phyloP scores from a whole-genome alignment of 1,284 basidiomycete genomes.

The Wallemia hederae region DNA sequence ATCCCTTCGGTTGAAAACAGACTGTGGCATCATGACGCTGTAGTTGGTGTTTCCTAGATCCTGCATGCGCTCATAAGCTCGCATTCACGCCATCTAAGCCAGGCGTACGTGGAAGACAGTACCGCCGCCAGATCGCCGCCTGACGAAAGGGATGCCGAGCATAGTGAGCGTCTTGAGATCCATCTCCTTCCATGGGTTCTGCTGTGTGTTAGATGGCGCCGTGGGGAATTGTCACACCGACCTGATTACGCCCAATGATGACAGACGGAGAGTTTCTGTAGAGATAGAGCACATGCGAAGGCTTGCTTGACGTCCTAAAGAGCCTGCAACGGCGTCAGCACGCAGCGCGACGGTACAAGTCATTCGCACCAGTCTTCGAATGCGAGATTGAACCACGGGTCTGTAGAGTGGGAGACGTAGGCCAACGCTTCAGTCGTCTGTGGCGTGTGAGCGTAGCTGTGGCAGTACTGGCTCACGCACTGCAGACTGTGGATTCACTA shows the following conservation, averaged over 20 bases:
- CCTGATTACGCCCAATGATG: slow-evolving; percentile 70
- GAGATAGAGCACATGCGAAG: slow-evolving; percentile 46
- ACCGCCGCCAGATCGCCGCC: slow-evolving; percentile 79
- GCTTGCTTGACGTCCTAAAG: slow-evolving; percentile 37
- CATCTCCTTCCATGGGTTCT: slow-evolving; percentile 96
- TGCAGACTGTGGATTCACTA: background rate
- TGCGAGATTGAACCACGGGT: slow-evolving; percentile 78
- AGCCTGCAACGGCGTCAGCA: slow-evolving; percentile 26
- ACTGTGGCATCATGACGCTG: slow-evolving; percentile 63
- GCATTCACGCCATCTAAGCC: background rate
- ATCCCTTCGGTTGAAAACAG: slow-evolving; percentile 44
- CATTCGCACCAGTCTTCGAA: slow-evolving; percentile 65
- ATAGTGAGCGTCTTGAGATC: slow-evolving; percentile 30
- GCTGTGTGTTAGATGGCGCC: slow-evolving; percentile 1
- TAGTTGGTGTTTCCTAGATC: slow-evolving; percentile 94
- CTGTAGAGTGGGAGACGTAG: slow-evolving; percentile 50
- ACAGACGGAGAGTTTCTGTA: slow-evolving; percentile 77
- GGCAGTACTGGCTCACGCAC: background rate
- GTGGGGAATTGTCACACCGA: slow-evolving; percentile 7
- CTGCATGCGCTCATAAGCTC: slow-evolving; percentile 21
- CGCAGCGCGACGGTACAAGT: background rate
- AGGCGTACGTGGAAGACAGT: slow-evolving; percentile 74
- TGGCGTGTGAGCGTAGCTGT: slow-evolving; percentile 1
- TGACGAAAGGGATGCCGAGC: slow-evolving; percentile 42
- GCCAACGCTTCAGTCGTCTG: slow-evolving; percentile 17